Percentiles rank a stretch among this genome's conserved stretches.
Conservation (phyloP, 768 basidiomycete genomes). For the Boletus tomentosulus region DNA sequence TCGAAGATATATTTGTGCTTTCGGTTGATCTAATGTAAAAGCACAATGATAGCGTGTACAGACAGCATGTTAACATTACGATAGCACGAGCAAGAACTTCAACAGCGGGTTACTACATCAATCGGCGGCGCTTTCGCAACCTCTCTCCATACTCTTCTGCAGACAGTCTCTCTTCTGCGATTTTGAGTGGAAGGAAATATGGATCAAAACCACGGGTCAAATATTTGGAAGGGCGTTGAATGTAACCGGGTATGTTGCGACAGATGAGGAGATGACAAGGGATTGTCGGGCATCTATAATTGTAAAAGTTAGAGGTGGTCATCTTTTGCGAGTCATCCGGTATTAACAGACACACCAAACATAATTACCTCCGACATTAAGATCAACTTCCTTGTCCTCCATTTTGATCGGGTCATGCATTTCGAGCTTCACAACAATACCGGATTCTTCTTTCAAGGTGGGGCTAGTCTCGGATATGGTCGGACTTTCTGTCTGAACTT, state of each 20-base stretch:
- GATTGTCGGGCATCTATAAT: neutral
- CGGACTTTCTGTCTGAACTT: neutral
- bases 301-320: neutral
- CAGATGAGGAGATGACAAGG: neutral
- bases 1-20: too few species aligned
- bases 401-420: neutral
- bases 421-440: neutral
- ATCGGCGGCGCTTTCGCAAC: neutral
- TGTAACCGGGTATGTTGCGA: too few species aligned
- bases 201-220: neutral
- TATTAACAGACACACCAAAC: neutral
- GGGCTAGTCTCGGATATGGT: too few species aligned
- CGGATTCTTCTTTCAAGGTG: neutral
- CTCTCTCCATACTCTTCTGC: neutral
- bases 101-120: neutral
- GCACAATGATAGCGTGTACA: too few species aligned
- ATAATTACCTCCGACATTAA: neutral
- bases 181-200: neutral
- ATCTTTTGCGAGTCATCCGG: too few species aligned
- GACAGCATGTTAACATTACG: too few species aligned
- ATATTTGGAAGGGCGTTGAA: neutral
- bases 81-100: too few species aligned
- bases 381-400: neutral
- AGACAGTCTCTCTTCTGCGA: neutral
- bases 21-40: too few species aligned